Percentiles rank a stretch among this genome's conserved stretches.
phyloP scores from a whole-genome alignment of 2,329 filamentous ascomycete genomes.

The Erysiphe pisi region DNA sequence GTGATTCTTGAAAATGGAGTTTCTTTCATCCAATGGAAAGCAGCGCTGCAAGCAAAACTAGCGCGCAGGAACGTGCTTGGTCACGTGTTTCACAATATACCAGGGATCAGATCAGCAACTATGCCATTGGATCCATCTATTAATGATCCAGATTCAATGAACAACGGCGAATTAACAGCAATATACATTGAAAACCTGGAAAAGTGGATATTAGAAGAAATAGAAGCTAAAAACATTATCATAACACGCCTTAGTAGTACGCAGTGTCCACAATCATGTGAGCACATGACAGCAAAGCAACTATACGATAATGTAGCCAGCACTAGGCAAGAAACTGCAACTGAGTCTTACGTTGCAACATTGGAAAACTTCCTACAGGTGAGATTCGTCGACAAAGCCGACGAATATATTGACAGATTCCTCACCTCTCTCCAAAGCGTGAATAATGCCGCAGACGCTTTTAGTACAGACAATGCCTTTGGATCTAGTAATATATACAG shows the following conservation, averaged over 20 bases:
- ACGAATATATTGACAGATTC: too few species aligned
- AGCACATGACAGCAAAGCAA: neutral
- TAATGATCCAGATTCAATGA: neutral
- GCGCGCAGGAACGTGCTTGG: slow-evolving; percentile 4
- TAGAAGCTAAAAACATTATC: neutral
- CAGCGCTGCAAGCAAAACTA: slow-evolving; percentile 1
- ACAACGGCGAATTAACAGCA: neutral
- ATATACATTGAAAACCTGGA: neutral
- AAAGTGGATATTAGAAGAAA: neutral
- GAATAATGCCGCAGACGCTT: neutral
- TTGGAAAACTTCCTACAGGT: too few species aligned
- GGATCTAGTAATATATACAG: neutral
- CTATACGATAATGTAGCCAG: neutral
- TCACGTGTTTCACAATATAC: slow-evolving; percentile 8
- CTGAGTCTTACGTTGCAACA: neutral
- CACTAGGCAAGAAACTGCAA: neutral
- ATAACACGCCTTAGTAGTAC: neutral
- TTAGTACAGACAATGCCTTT: neutral
- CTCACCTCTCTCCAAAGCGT: too few species aligned
- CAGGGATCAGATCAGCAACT: neutral
- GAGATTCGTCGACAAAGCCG: too few species aligned
- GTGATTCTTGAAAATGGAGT: neutral
- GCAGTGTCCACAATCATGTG: neutral
- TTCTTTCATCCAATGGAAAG: neutral
- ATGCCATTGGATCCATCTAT: neutral